phyloP scores from a whole-genome alignment of 23 red algal species.

The Gracilaria domingensis region DNA sequence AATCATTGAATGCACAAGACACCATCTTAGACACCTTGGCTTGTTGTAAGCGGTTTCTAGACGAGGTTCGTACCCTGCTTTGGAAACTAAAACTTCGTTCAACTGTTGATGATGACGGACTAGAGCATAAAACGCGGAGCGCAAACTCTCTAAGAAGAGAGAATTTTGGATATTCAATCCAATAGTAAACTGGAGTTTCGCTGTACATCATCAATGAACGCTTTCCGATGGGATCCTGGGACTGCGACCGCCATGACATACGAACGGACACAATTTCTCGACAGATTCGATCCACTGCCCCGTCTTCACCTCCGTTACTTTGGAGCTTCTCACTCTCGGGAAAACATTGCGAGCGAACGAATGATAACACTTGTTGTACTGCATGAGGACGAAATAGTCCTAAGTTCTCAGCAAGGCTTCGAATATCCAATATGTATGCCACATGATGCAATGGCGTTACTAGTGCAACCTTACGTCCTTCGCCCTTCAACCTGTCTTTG shows the following conservation, averaged over 20 bases:
- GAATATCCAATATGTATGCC: not conserved
- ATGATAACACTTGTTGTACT: not conserved
- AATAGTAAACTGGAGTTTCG: not conserved
- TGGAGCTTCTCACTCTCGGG: not conserved
- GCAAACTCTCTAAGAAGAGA: not conserved
- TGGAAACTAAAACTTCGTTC: slow-evolving; percentile 6
- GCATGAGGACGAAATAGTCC: not conserved
- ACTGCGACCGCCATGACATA: not conserved
- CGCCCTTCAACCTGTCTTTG: not conserved
- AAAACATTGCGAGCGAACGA: not conserved
- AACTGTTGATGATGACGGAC: not conserved
- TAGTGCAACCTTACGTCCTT: not conserved
- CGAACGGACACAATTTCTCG: not conserved
- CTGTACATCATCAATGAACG: slow-evolving; percentile 6
- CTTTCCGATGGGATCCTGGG: not conserved
- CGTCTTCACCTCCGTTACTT: not conserved
- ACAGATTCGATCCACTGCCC: not conserved
- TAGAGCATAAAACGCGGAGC: not conserved
- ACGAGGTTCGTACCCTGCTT: not conserved
- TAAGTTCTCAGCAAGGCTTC: not conserved
- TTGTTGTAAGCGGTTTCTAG: not conserved
- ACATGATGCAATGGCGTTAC: not conserved
- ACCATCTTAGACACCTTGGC: not conserved
- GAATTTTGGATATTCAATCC: not conserved
- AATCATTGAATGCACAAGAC: slow-evolving; percentile 1